Evolutionary conservation across 2,329 filamentous ascomycete genomes (phyloP).

Genomic region (Zasmidium citrigriseum): DNA sequence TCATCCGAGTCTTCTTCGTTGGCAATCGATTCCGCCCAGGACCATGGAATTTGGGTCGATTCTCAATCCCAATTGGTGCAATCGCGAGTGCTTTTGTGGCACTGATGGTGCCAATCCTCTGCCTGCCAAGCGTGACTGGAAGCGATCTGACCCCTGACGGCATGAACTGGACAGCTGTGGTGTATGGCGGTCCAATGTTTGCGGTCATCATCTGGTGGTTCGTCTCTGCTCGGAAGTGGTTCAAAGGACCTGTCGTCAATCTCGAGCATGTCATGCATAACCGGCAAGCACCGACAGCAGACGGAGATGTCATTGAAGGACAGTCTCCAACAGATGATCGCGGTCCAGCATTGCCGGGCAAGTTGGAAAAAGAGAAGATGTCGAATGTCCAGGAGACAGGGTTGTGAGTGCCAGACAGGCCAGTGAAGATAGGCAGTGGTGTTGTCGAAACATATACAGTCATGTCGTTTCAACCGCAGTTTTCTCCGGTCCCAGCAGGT

Average conservation of each 20-base stretch:
- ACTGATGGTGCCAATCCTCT: conserved; percentile 69
- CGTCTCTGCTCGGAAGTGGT: conserved; percentile 66
- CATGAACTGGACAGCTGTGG: conserved; percentile 71
- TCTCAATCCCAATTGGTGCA: conserved; percentile 58
- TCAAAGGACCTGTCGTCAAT: conserved; percentile 70
- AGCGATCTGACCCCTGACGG: conserved; percentile 51
- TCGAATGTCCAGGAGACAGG: background rate
- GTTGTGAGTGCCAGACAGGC: no score
- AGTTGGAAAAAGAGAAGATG: background rate
- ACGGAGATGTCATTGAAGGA: background rate
- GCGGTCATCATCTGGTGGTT: conserved; percentile 61
- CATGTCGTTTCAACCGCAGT: no score
- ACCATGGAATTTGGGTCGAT: conserved; percentile 67
- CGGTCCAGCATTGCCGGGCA: background rate
- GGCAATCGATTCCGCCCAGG: conserved; percentile 65
- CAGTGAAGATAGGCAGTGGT: no score
- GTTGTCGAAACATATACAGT: no score
- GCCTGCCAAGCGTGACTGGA: conserved; percentile 61
- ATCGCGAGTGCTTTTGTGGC: conserved; percentile 61
- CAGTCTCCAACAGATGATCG: background rate
- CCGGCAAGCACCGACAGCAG: background rate
- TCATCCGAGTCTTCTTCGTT: conserved; percentile 61
- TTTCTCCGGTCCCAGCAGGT: no score
- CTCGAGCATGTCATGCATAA: conserved; percentile 36
- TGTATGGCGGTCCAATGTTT: conserved; percentile 66